Percentiles rank a stretch among this genome's conserved stretches.
Conservation (phyloP, 768 basidiomycete genomes). For the Cystofilobasidium bisporidii region DNA sequence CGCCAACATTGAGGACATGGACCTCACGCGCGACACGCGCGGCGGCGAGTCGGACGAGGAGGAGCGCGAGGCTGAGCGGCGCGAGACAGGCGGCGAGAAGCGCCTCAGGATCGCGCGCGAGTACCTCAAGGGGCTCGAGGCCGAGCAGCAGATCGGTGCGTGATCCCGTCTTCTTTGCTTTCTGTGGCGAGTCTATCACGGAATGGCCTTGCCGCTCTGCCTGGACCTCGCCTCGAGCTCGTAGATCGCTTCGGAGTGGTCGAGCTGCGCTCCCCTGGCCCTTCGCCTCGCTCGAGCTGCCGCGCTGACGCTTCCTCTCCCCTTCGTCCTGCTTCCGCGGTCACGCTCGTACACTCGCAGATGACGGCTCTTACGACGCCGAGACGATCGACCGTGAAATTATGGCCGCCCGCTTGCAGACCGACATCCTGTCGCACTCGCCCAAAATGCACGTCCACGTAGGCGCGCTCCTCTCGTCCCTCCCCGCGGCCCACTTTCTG, state of each 20-base stretch:
- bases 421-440: conserved; percentile 79
- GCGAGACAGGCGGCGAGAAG: conserved; percentile 49
- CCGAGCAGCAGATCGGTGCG: conserved; percentile 44
- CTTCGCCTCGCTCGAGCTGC: no score
- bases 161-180: background rate
- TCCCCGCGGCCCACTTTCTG: conserved; percentile 43
- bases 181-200: no score
- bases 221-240: no score
- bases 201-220: no score
- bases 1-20: conserved; percentile 56
- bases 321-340: no score
- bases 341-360: conserved; percentile 41
- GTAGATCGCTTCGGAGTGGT: no score
- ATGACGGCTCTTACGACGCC: conserved; percentile 86
- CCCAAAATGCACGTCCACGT: conserved; percentile 78
- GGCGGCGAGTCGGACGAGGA: conserved; percentile 65
- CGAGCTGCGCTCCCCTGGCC: no score
- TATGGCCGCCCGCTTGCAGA: conserved; percentile 77
- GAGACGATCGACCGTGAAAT: conserved; percentile 90
- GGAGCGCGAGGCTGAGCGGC: conserved; percentile 53
- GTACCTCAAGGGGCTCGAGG: conserved; percentile 76
- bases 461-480: conserved; percentile 46
- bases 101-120: conserved; percentile 78
- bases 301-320: conserved; percentile 1
- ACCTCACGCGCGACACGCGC: conserved; percentile 51